Percentiles rank a stretch among this genome's conserved stretches.
phyloP scores from a whole-genome alignment of 768 basidiomycete genomes.

The Suillus sp. region DNA sequence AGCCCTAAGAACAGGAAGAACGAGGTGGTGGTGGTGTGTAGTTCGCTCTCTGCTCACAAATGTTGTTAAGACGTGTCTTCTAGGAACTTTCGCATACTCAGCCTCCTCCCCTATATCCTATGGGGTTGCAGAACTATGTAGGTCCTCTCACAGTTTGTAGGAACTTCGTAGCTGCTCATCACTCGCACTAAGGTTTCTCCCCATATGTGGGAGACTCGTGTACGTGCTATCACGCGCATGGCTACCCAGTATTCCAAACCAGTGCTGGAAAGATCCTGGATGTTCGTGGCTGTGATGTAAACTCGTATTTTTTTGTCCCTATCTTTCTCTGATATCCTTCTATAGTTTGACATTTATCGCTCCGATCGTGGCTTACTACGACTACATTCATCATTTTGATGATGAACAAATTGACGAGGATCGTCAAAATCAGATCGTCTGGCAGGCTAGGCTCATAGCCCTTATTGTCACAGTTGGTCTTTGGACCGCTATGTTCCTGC shows the following conservation, averaged over 20 bases:
- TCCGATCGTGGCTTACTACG: slow-evolving; percentile 42
- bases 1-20: slow-evolving; percentile 20
- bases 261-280: slow-evolving; percentile 46
- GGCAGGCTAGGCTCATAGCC: slow-evolving; percentile 39
- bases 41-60: not conserved
- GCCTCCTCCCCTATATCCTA: slow-evolving; percentile 35
- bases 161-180: not conserved
- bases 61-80: not conserved
- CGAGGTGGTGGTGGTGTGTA: slow-evolving; percentile 30
- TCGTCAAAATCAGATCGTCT: slow-evolving; percentile 23
- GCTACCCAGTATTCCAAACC: slow-evolving; percentile 46
- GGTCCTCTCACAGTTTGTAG: slow-evolving; percentile 10
- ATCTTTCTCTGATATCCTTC: slow-evolving; percentile 4
- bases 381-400: slow-evolving; percentile 29
- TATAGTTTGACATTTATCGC: slow-evolving; percentile 41
- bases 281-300: slow-evolving; percentile 42
- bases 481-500: slow-evolving; percentile 41
- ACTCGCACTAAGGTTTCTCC: slow-evolving; percentile 37
- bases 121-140: slow-evolving; percentile 42
- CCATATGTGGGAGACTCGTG: slow-evolving; percentile 46
- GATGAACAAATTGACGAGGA: not conserved
- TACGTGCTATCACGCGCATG: slow-evolving; percentile 39
- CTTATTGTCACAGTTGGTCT: slow-evolving; percentile 41
- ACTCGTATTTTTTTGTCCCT: slow-evolving; percentile 16
- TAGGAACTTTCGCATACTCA: slow-evolving; percentile 40